Evolutionary conservation across 768 basidiomycete genomes (phyloP), one percentile per base, ranked within the genome.

Genomic region (Xanthoconium purpureum): DNA sequence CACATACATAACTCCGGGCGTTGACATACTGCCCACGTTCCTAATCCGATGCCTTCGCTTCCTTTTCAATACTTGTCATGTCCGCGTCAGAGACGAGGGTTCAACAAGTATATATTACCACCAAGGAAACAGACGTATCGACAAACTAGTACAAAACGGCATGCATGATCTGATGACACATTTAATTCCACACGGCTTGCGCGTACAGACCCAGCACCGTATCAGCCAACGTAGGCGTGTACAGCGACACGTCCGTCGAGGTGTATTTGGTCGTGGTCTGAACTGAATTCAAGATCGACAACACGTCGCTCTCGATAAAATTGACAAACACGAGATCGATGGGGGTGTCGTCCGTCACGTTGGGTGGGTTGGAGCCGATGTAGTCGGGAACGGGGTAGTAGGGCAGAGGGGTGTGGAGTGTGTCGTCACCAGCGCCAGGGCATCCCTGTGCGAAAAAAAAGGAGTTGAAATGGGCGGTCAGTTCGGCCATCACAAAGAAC

Each of bases 251-350:
- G 64, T 91, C 84, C 12, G 73, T 63, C 0, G 66, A 63, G 4
- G 80, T 79, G 63, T 80, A 91, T 3, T 65, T 75, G 68, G 74
- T 81, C 29, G 59, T 65, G 8, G 39, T 77, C 72, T 87, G 84
- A 28, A 85, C 64, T 1, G 47, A 36, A 62, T 92, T 92, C 50
- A 91, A 65, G 30, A 82, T 79, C 6, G 59, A 39, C 55, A 89
- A 58, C 30, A 88, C 64, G 57, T 81, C 73, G 7, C 63, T 52
- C 63, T 78, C 73, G 64, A 90, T 84, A 69, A 90, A 92, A 67
- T 86, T 76, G 47, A 87, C 77, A 67, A 91, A 93, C 33, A 92
- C 84, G 20, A 93, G 78, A 62, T 93, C 91, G 58, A 93, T 77
- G 0, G 73, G 73, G 0, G 82, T 76, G 51, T 78, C 74, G 51